Base-by-base conservation (phyloP, 1,284 basidiomycete species). In the Leccinum fuscescens region DNA sequence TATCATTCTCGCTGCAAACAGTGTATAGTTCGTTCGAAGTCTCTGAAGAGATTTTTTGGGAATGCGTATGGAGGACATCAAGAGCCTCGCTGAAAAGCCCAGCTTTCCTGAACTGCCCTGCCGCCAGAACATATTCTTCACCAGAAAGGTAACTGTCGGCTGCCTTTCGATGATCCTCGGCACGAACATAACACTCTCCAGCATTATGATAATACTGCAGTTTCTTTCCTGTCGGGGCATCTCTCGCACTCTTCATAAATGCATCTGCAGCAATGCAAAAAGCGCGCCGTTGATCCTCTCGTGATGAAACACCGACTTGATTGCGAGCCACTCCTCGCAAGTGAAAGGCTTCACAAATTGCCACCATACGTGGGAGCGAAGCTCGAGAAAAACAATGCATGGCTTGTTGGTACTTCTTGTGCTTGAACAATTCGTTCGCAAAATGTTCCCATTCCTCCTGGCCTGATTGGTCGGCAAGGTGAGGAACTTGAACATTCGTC, bases 301-400 rank as follows among this genome's bases (percentile, higher is more conserved):
- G 56, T 52, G 69, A 20, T n/a, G 63, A 52, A 54, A 66, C 60
- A 35, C 64, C 65, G 1, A 56, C 63, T 58, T 74, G 70, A 46
- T 74, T 60, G 7, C 73, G 71, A 14, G 80, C 82, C 4, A 72
- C 58, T 61, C 82, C 75, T 46, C 83, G 76, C 7, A 79, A 72
- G 17, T 76, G 68, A 64, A 79, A 84, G 0, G 82, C 81, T 4
- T 76, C 57, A 0, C 81, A 76, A 6, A 89, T 78, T 2, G 72
- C 76, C 3, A 71, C 78, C 66, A 86, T 78, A 11, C 78, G 76
- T 0, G 64, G 70, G 33, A 78, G 67, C 1, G 63, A 70, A 3
- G 89, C 88, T 20, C 83, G 79, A 56, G 82, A 78, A 60, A 83
- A 91, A 61, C 85, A 86, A 57, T 84, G 79, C 71, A 80, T 83